phyloP scores from a whole-genome alignment of 2,329 filamentous ascomycete species.

The Leptographium lundbergii region DNA sequence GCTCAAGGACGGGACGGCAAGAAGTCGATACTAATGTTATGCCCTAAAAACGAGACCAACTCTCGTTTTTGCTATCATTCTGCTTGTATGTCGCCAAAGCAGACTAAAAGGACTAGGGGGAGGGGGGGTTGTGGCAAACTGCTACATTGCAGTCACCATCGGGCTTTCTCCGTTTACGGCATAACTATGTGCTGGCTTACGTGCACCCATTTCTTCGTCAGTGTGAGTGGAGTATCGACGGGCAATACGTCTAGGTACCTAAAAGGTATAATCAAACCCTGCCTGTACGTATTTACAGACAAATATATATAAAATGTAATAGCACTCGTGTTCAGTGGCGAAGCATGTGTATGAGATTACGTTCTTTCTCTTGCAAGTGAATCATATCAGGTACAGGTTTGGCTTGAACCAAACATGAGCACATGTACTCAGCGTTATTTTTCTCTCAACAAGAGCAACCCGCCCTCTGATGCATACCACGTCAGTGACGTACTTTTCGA shows the following conservation, averaged over 20 bases:
- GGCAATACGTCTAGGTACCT: neutral
- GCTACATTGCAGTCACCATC: neutral
- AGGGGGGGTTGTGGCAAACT: neutral
- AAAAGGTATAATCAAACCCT: neutral
- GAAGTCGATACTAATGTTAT: neutral
- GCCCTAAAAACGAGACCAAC: neutral
- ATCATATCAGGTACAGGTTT: neutral
- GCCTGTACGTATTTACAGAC: neutral
- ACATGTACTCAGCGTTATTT: neutral
- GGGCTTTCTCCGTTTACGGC: neutral
- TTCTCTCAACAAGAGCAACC: neutral
- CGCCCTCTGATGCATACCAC: neutral
- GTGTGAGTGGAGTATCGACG: constrained; percentile 1
- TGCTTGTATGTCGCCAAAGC: neutral
- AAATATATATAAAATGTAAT: neutral
- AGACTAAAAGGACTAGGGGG: neutral
- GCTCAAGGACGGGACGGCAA: no score
- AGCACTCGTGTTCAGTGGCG: neutral
- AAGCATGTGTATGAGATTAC: neutral
- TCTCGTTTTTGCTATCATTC: neutral
- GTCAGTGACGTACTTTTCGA: neutral
- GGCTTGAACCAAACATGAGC: neutral
- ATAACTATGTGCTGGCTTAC: neutral
- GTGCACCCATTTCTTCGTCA: neutral
- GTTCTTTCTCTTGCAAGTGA: neutral